Evolutionary conservation across 2,329 filamentous ascomycete genomes (phyloP), one percentile per base, ranked within the genome.

Genomic region (Colletotrichum sp.): DNA sequence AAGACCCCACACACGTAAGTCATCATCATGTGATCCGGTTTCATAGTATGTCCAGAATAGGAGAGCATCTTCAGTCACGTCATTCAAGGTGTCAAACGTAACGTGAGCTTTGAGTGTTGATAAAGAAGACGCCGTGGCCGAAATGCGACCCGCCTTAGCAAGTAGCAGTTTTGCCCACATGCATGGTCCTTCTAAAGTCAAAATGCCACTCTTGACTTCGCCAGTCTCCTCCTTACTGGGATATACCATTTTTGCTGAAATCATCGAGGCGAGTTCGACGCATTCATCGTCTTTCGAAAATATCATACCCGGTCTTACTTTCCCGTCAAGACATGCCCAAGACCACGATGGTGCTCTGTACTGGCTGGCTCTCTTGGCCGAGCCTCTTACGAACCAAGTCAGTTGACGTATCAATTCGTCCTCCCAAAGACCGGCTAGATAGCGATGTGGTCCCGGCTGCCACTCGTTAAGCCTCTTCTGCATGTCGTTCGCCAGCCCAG

Each of bases 201-300:
- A 30, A 16, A 44, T 26, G 0, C 32, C 62, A 24, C 32, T 18
- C 7, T 36, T 13, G 21, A 39, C 62, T 5, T 64, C n/a, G 7
- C 62, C 62, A 8, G 62, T 64, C 8, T 64, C 13, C 8, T 39
- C 62, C 12, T 39, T 39, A 2, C 21, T 18, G 13, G 0, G 5
- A 12, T 34, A 26, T 1, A 4, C 8, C 62, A 26, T 64, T 12
- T 44, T 5, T 8, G 16, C 62, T 3, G 30, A 34, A 8, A 64
- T 26, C 3, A 26, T 18, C 0, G 32, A 21, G 12, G 62, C 18
- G 62, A 64, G 34, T 0, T 24, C 21, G 30, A 63, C 2, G 8
- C 0, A 13, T n/a, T 63, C 6, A 28, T 8, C 28, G 36, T 0
- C 1, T 6, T 0, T 21, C 30, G 30, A 1, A 2, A n/a, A 0